These are phyloP conservation scores for Taphrina confusa DNA, from an alignment of 1,139 yeast species.

Conservation along the genomic window DNA sequence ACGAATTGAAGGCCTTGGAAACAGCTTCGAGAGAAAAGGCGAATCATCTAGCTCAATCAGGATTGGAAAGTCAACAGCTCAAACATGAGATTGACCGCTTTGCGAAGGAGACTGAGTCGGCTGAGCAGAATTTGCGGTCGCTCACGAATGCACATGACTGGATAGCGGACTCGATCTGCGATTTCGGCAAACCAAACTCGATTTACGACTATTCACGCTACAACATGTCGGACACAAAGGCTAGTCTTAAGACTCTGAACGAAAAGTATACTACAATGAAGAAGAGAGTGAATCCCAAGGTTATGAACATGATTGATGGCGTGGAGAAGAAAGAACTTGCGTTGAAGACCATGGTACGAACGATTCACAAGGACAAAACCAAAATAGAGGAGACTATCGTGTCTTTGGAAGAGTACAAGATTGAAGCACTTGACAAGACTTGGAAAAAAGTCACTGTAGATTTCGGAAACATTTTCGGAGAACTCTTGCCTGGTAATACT, in stretches of 20 bases:
- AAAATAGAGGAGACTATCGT: conserved; percentile 86
- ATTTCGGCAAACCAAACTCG: conserved; percentile 48
- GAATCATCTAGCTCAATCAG: conserved; percentile 55
- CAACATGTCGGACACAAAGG: conserved; percentile 63
- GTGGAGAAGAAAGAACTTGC: conserved; percentile 86
- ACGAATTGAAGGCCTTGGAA: conserved; percentile 70
- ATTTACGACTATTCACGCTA: conserved; percentile 53
- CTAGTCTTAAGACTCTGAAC: conserved; percentile 58
- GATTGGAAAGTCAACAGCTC: conserved; percentile 60
- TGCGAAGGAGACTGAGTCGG: conserved; percentile 50
- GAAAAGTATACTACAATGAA: conserved; percentile 73
- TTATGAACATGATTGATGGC: conserved; percentile 90
- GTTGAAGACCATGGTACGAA: conserved; percentile 74
- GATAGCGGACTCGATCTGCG: conserved; percentile 66
- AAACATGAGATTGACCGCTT: conserved; percentile 67
- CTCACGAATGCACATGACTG: conserved; percentile 65
- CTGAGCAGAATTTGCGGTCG: conserved; percentile 53
- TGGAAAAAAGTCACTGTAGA: conserved; percentile 83
- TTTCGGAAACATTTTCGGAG: conserved; percentile 90
- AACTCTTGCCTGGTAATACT: conserved; percentile 82
- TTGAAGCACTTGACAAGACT: conserved; percentile 77
- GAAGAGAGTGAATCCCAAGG: conserved; percentile 80
- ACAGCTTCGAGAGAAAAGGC: conserved; percentile 56
- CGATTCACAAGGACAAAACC: conserved; percentile 85
- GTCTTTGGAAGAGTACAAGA: conserved; percentile 83